Evolutionary conservation across 768 basidiomycete species (phyloP), one percentile per base, ranked within the genome.

Genomic region (Russula griseocarnosa): DNA sequence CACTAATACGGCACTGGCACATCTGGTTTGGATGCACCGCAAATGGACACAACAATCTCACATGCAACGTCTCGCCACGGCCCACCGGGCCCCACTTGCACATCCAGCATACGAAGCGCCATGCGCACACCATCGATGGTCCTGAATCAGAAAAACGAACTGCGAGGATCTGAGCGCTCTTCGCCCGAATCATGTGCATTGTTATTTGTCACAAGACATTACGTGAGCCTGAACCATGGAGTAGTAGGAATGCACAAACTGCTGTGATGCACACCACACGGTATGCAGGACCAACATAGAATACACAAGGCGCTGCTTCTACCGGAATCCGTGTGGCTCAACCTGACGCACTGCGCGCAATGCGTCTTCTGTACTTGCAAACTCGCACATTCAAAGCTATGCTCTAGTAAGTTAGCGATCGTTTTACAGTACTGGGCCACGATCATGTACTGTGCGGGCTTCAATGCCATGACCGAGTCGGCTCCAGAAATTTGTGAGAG

Each of bases 401-500:
- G n/a, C 18, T 16, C n/a, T n/a, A n/a, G n/a, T n/a, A n/a, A n/a
- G n/a, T n/a, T n/a, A n/a, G n/a, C n/a, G n/a, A n/a, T n/a, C n/a
- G n/a, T n/a, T n/a, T n/a, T n/a, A n/a, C n/a, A n/a, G n/a, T n/a
- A n/a, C 20, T 11, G 24, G 16, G 28, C 5, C 5, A 18, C 6
- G 18, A 42, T 20, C 28, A 22, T 62, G 62, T 40, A 66, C 66
- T 34, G 24, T 3, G 26, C 62, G 62, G 38, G 64, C 62, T 32
- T 59, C 66, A 20, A 64, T 58, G 20, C 60, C 61, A 11, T 52
- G 50, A 9, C 62, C 66, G 5, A 66, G 62, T 20, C 62, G 51
- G 53, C 56, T 64, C 62, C 62, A 64, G n/a, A 64, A 66, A 9
- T 46, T 42, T 28, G 30, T n/a, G 30, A 64, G 62, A 24, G 47